Conservation (phyloP, 345 rosid genomes). For the Pseudoturritis turrita region DNA sequence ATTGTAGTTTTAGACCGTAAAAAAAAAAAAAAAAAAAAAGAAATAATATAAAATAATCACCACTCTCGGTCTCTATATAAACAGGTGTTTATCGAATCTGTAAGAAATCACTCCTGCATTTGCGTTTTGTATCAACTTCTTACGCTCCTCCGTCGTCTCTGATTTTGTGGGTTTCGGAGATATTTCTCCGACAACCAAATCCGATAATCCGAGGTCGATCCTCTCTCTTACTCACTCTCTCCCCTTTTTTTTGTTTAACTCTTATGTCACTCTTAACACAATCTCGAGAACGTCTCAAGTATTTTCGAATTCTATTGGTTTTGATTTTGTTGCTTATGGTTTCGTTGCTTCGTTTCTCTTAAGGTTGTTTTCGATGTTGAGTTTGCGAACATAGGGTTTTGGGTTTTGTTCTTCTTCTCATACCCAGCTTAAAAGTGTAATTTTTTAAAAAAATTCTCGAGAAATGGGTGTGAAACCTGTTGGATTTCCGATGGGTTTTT, state of each 20-base stretch:
- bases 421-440: neutral
- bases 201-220: conserved; percentile 2
- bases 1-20: too few species aligned
- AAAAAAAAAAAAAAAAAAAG: too few species aligned
- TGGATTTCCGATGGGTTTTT: neutral
- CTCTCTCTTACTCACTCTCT: neutral
- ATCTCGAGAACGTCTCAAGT: neutral
- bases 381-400: neutral
- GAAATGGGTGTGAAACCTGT: neutral
- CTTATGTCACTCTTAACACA: neutral
- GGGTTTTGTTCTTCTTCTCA: neutral
- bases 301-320: neutral
- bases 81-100: neutral
- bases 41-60: too few species aligned
- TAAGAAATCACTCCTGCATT: neutral
- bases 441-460: neutral
- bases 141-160: neutral
- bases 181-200: neutral
- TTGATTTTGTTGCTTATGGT: neutral
- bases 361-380: neutral
- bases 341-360: neutral
- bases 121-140: neutral
- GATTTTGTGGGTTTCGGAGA: neutral
- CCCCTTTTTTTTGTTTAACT: neutral
- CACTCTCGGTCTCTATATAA: neutral